phyloP scores from a whole-genome alignment of 495 filamentous ascomycete genomes.

The Pyronema domesticum region DNA sequence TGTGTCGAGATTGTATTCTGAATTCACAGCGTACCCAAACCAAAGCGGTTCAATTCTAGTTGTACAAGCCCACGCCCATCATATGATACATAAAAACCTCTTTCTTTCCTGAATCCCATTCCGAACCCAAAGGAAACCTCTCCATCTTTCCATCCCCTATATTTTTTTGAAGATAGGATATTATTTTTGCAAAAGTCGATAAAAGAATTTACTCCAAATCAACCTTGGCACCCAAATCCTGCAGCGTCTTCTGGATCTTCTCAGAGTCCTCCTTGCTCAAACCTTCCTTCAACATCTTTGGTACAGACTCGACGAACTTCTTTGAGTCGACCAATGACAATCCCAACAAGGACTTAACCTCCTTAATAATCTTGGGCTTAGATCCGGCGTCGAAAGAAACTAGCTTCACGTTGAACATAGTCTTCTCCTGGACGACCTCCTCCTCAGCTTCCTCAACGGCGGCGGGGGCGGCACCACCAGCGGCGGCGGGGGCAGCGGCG shows the following conservation, averaged over 20 bases:
- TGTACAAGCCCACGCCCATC: no score
- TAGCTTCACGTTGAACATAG: conserved; percentile 89
- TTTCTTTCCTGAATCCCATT: no score
- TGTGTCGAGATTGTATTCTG: no score
- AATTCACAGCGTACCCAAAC: no score
- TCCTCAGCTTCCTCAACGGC: conserved; percentile 75
- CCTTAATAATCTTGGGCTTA: conserved; percentile 99
- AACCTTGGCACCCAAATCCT: conserved; percentile 75
- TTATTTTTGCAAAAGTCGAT: no score
- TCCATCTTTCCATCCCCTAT: no score
- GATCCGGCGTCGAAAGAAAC: conserved; percentile 66
- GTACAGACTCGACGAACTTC: conserved; percentile 97
- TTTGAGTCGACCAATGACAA: conserved; percentile 96
- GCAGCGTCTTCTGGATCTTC: conserved; percentile 91
- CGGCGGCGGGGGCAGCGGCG: conserved; percentile 42
- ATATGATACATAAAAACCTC: no score
- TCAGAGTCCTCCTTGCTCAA: conserved; percentile 96
- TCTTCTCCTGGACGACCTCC: conserved; percentile 77
- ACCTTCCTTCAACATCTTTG: conserved; percentile 95
- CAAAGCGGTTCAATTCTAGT: no score
- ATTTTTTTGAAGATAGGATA: no score
- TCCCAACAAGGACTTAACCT: conserved; percentile 90
- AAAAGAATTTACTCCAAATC: conserved; percentile 58
- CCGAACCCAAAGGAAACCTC: no score
- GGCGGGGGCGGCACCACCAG: conserved; percentile 36